These are phyloP conservation scores for Pestalotiopsis sp. DNA, from an alignment of 2,329 filamentous ascomycete species.

Conservation along the genomic window DNA sequence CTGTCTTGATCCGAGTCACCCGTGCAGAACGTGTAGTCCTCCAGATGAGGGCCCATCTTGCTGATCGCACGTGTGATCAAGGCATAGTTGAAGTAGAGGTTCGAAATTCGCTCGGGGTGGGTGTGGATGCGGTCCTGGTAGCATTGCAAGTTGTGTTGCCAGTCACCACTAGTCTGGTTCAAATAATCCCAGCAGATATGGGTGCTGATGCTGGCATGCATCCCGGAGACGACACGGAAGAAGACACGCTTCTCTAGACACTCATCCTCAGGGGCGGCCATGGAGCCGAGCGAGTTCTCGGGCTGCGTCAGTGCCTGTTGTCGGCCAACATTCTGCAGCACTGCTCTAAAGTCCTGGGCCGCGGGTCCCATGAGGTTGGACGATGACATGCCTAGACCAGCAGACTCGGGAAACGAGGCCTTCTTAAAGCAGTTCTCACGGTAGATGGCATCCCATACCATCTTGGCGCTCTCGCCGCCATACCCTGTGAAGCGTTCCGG, in stretches of 20 bases:
- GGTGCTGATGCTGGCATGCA: slow-evolving; percentile 97
- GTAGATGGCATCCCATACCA: slow-evolving; percentile 97
- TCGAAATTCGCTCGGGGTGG: slow-evolving; percentile 89
- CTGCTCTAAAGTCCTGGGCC: slow-evolving; percentile 62
- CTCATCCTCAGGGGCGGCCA: slow-evolving; percentile 77
- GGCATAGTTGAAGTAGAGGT: slow-evolving; percentile 99
- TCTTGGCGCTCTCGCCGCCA: slow-evolving; percentile 77
- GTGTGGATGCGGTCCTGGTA: slow-evolving; percentile 85
- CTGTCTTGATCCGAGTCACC: slow-evolving; percentile 80
- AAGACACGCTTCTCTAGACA: slow-evolving; percentile 99
- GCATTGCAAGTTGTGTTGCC: slow-evolving; percentile 88
- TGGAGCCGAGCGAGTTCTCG: slow-evolving; percentile 58
- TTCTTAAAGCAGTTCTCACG: slow-evolving; percentile 92
- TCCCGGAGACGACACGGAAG: slow-evolving; percentile 90
- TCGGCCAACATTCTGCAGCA: slow-evolving; percentile 61
- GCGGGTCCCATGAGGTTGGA: slow-evolving; percentile 50
- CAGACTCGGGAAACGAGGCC: slow-evolving; percentile 64
- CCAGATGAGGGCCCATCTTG: slow-evolving; percentile 82
- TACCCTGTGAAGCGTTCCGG: slow-evolving; percentile 97
- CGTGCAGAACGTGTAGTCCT: slow-evolving; percentile 88
- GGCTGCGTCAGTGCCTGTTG: slow-evolving; percentile 66
- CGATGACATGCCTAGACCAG: slow-evolving; percentile 52
- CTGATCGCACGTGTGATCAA: slow-evolving; percentile 89
- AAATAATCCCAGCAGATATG: slow-evolving; percentile 96
- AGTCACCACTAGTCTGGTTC: slow-evolving; percentile 91